Base-by-base conservation (phyloP, 139 green algal genomes). In the Desmodesmus armatus region DNA sequence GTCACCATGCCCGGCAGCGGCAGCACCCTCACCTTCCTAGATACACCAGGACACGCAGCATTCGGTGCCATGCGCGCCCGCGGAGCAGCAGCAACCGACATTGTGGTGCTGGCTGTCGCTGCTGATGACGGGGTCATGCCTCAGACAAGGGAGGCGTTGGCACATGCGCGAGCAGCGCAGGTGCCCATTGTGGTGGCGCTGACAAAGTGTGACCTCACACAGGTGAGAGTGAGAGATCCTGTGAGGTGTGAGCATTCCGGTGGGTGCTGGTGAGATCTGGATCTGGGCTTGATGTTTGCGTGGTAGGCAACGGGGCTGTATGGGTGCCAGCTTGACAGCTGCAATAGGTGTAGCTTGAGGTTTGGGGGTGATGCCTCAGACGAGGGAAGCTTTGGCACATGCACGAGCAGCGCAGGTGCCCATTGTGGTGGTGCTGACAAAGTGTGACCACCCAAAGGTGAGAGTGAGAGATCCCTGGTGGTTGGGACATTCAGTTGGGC, bases 21-120 rank as follows among this genome's bases (percentile, higher is more conserved):
- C 31, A 29, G 58, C 0, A 80, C 89, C 21, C 85, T 98, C 31
- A 98, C 96, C 13, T 99, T 99, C 84, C 84, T 99, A 40, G 96
- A 99, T 92, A 99, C 96, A 0, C 96, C 96, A 25, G 96, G 96
- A 1, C 96, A 99, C 88, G 94, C 94, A n/a, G 96, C 96, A 21
- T 99, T 99, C 87, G 90, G 83, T 0, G 89, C 95, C 60, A 98
- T 99, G 96, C 90, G 96, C 5, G 94, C 94, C 5, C 86, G 96
- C 5, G 96, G 96, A 0, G 95, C 95, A 0, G 89, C 91, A 0
- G 88, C 94, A 19, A 98, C 95, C 0, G 96, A 99, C 86, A 85
- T 99, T 19, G 96, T 94, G 33, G 95, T 98, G 44, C 91, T 98
- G 70, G 95, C 98, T 78, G 95, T 97, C 25, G 95, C 95, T 27